Conservation (phyloP, 305 asterid genomes). For the Plantago coronopus region DNA sequence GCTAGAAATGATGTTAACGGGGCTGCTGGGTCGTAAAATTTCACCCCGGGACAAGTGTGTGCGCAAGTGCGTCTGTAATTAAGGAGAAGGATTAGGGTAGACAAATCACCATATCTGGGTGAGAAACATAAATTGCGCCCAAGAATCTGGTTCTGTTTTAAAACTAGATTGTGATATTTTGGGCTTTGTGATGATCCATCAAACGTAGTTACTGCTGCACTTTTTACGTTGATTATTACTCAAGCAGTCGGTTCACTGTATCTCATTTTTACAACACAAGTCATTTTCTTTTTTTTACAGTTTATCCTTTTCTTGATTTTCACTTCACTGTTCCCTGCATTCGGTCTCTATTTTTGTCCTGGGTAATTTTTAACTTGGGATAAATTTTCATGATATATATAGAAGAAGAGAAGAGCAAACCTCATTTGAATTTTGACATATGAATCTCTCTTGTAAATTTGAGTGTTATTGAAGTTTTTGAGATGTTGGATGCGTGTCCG, state of each 20-base stretch:
- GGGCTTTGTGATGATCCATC: neutral
- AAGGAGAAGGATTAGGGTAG: constrained; percentile 1
- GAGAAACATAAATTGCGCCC: constrained; percentile 2
- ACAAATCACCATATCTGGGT: neutral
- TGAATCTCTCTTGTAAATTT: too few species aligned
- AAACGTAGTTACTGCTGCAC: neutral
- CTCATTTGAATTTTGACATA: too few species aligned
- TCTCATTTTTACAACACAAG: neutral
- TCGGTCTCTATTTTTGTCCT: too few species aligned
- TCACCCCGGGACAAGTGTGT: too few species aligned
- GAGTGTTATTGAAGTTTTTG: too few species aligned
- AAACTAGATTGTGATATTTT: constrained; percentile 7
- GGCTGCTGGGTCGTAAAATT: too few species aligned
- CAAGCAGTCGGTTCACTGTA: constrained; percentile 16
- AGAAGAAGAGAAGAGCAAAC: too few species aligned
- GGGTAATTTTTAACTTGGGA: too few species aligned
- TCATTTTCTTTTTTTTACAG: neutral
- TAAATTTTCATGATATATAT: too few species aligned
- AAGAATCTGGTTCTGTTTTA: neutral
- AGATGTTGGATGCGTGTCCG: too few species aligned
- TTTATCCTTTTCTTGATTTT: neutral
- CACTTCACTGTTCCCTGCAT: too few species aligned
- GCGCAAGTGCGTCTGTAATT: neutral
- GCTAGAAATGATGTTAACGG: too few species aligned
- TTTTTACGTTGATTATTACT: constrained; percentile 6